These are phyloP conservation scores for Diphasiastrum complanatum DNA, from an alignment of 83 land plant genomes.

Conservation along the genomic window DNA sequence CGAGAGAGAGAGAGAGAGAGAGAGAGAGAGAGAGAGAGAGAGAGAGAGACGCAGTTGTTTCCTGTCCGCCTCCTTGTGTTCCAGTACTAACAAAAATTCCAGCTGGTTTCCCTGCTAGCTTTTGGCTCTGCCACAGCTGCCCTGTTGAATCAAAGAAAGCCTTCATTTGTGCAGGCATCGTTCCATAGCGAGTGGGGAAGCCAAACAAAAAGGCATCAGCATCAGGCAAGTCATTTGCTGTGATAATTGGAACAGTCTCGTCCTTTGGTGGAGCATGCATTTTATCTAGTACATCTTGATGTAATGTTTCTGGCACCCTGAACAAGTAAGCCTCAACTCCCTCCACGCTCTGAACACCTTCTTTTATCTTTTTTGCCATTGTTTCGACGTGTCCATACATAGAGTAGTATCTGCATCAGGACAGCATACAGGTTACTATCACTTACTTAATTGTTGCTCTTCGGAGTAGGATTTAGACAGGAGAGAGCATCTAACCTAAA, in stretches of 20 bases:
- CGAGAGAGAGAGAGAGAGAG: neutral
- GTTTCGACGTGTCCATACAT: conserved; percentile 93
- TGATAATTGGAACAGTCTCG: no score
- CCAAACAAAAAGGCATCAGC: no score
- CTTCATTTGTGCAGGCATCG: no score
- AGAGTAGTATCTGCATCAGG: conserved; percentile 57
- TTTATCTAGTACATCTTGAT: neutral
- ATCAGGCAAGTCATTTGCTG: no score
- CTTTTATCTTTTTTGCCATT: conserved; percentile 75
- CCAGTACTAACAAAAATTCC: conserved; percentile 85
- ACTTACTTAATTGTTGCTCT: neutral
- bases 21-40: neutral
- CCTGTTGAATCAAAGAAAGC: conserved; percentile 72
- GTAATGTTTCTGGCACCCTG: neutral
- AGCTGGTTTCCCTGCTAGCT: conserved; percentile 80
- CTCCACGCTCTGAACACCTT: conserved; percentile 71
- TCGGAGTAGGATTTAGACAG: neutral
- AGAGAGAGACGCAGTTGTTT: conserved; percentile 74
- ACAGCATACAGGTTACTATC: neutral
- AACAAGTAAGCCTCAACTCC: conserved; percentile 51
- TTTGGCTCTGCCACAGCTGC: conserved; percentile 56
- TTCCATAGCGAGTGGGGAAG: no score
- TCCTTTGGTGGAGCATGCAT: conserved; percentile 8
- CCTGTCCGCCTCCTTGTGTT: conserved; percentile 92
- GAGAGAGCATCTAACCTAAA: neutral